phyloP scores from a whole-genome alignment of 768 basidiomycete genomes.

The Thelephora ganbajun region DNA sequence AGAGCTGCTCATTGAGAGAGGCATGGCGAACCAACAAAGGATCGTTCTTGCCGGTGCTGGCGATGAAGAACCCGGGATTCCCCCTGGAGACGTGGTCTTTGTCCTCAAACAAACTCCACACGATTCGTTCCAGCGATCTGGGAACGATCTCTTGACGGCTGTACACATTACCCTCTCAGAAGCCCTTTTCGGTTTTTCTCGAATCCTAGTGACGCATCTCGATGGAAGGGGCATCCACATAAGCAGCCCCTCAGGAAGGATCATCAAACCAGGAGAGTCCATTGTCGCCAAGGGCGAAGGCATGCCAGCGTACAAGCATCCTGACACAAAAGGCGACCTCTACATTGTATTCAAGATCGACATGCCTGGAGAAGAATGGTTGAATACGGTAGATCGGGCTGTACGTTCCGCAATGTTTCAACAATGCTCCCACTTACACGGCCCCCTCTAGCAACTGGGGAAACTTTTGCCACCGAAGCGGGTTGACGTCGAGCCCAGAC shows the following conservation, averaged over 20 bases:
- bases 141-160: slow-evolving; percentile 65
- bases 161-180: slow-evolving; percentile 87
- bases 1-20: slow-evolving; percentile 77
- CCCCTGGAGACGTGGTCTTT: slow-evolving; percentile 87
- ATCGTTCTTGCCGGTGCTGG: slow-evolving; percentile 88
- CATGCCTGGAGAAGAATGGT: slow-evolving; percentile 77
- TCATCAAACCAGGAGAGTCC: slow-evolving; percentile 60
- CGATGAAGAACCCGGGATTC: slow-evolving; percentile 81
- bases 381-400: slow-evolving; percentile 43
- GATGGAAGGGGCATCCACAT: slow-evolving; percentile 87
- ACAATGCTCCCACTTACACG: slow-evolving; percentile 3
- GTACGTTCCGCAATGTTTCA: slow-evolving; percentile 21
- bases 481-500: slow-evolving; percentile 53
- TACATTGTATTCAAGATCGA: slow-evolving; percentile 76
- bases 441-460: slow-evolving; percentile 39
- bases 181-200: slow-evolving; percentile 87
- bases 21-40: slow-evolving; percentile 70
- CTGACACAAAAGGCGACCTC: slow-evolving; percentile 64
- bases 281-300: slow-evolving; percentile 77
- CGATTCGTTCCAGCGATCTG: slow-evolving; percentile 70
- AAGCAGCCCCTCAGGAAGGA: slow-evolving; percentile 56
- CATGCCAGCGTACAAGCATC: slow-evolving; percentile 66
- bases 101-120: slow-evolving; percentile 56
- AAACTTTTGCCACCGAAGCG: slow-evolving; percentile 65
- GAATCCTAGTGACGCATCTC: slow-evolving; percentile 81